phyloP scores from a whole-genome alignment of 2,329 filamentous ascomycete species.

The Lecanicillium sp. region DNA sequence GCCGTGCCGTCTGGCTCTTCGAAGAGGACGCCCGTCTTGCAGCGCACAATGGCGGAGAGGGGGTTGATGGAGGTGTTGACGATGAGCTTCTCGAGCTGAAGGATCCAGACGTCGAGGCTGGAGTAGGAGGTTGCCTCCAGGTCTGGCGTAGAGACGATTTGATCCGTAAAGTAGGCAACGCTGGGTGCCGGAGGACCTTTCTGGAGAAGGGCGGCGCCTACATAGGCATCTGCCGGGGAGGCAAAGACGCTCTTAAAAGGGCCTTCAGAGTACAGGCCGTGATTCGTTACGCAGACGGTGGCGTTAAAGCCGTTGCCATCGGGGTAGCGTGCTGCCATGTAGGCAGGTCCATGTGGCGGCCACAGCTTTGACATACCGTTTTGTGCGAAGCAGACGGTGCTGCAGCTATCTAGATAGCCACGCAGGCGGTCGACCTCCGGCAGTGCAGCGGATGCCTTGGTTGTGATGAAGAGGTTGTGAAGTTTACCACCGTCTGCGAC shows the following conservation, averaged over 20 bases:
- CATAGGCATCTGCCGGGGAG: conserved; percentile 36
- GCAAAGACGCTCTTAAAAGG: conserved; percentile 46
- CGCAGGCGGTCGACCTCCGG: conserved; percentile 51
- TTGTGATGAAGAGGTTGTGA: conserved; percentile 67
- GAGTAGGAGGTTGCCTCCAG: conserved; percentile 33
- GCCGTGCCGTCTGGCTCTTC: conserved; percentile 43
- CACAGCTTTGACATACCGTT: conserved; percentile 74
- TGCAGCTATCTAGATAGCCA: conserved; percentile 52
- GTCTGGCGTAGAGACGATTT: conserved; percentile 33
- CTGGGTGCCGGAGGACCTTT: conserved; percentile 6
- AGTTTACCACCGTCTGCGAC: conserved; percentile 40
- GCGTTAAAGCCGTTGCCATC: conserved; percentile 51
- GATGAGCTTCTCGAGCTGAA: conserved; percentile 82
- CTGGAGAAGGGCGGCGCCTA: conserved; percentile 38
- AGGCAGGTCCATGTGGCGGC: conserved; percentile 41
- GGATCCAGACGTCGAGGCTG: conserved; percentile 38
- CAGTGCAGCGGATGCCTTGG: conserved; percentile 65
- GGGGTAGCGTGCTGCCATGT: conserved; percentile 33
- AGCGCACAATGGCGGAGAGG: conserved; percentile 69
- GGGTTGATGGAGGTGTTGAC: conserved; percentile 79
- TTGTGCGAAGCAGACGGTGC: conserved; percentile 77
- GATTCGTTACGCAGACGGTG: conserved; percentile 56
- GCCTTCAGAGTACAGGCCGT: conserved; percentile 44
- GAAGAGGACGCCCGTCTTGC: conserved; percentile 72
- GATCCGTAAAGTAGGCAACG: conserved; percentile 30